Evolutionary conservation across 441 rosid species (phyloP).

Genomic region (Populus hybrid): DNA sequence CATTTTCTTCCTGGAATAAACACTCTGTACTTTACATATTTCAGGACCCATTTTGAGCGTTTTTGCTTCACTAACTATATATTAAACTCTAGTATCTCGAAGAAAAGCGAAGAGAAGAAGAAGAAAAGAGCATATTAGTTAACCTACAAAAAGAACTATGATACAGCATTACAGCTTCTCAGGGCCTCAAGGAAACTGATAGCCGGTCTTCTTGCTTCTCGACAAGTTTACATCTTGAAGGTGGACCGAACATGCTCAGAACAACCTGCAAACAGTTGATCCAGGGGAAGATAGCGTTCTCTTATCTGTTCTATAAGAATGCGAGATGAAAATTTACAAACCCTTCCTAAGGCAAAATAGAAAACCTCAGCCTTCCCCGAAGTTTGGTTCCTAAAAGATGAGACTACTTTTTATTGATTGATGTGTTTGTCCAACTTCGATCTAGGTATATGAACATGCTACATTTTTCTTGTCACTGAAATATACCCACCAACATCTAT

Average conservation of each 20-base stretch:
- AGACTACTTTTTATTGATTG: background rate
- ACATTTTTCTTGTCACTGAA: background rate
- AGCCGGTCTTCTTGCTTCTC: constrained; percentile 70
- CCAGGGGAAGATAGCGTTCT: background rate
- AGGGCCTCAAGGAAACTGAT: constrained; percentile 51
- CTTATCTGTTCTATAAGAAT: background rate
- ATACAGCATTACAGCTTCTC: constrained; percentile 16
- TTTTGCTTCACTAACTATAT: constrained; percentile 8
- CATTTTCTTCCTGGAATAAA: constrained; percentile 3
- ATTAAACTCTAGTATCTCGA: constrained; percentile 15
- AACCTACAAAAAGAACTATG: constrained; percentile 9
- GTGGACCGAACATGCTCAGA: constrained; percentile 92
- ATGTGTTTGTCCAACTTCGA: background rate
- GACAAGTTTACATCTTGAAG: constrained; percentile 58
- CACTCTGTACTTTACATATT: constrained; percentile 18
- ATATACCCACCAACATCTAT: background rate
- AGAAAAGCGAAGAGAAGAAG: background rate
- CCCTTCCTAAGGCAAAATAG: background rate
- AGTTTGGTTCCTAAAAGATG: background rate
- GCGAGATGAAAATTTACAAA: background rate
- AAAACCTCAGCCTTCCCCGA: background rate
- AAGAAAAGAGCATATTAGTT: background rate
- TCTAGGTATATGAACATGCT: background rate
- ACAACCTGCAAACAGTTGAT: constrained; percentile 54
- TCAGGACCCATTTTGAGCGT: background rate